These are phyloP conservation scores for Apiospora marii DNA, from an alignment of 2,329 filamentous ascomycete genomes.

Conservation along the genomic window DNA sequence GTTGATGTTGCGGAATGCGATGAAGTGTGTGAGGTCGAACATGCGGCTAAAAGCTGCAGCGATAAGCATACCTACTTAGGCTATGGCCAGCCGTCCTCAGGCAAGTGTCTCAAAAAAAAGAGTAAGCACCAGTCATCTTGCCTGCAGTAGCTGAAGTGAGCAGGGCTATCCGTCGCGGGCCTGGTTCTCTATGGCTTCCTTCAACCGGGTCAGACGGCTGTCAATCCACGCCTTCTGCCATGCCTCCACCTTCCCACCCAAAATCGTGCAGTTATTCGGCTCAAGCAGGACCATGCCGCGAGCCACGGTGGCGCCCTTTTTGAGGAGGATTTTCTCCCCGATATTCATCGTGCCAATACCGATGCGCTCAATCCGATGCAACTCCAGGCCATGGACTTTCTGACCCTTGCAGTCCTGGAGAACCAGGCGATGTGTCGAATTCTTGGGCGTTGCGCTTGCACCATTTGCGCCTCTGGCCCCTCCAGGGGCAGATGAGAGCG, in stretches of 20 bases:
- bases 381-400: conserved; percentile 76
- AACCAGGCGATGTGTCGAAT: conserved; percentile 79
- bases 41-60: neutral
- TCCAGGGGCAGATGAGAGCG: conserved; percentile 24
- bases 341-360: conserved; percentile 72
- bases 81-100: too few relatives aligned
- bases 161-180: neutral
- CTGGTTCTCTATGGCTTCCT: conserved; percentile 58
- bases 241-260: conserved; percentile 88
- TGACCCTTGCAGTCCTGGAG: conserved; percentile 81
- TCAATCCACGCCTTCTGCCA: conserved; percentile 82
- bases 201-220: conserved; percentile 73
- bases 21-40: neutral
- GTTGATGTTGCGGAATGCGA: neutral
- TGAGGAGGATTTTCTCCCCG: conserved; percentile 82
- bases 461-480: conserved; percentile 25
- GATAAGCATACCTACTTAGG: neutral
- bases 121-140: neutral
- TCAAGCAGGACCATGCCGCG: conserved; percentile 83
- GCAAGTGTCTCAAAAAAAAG: neutral
- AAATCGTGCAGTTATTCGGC: conserved; percentile 68
- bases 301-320: conserved; percentile 69
- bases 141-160: too few relatives aligned
- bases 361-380: conserved; percentile 70
- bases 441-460: conserved; percentile 42